Conservation (phyloP, 768 basidiomycete species). For the Serendipita sp. region DNA sequence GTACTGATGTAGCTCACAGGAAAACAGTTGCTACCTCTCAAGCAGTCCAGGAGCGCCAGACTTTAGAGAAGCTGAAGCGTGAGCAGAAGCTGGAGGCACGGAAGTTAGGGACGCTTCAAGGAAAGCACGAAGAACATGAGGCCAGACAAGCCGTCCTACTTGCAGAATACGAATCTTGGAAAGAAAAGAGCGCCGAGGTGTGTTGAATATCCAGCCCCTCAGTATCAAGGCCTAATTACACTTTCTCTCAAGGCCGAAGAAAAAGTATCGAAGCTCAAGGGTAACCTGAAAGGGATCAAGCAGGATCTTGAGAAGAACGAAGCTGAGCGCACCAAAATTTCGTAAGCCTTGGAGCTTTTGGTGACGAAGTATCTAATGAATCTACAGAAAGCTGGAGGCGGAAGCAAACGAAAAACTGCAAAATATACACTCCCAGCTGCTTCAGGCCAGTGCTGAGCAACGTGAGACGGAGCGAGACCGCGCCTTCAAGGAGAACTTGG, state of each 20-base stretch:
- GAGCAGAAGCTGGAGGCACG: slow-evolving; percentile 65
- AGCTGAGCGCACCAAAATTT: slow-evolving; percentile 64
- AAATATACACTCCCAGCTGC: slow-evolving; percentile 62
- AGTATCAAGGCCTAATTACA: not conserved
- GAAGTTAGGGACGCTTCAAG: slow-evolving; percentile 44
- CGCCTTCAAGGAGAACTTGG: slow-evolving; percentile 71
- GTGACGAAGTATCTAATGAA: not conserved
- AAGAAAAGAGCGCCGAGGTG: slow-evolving; percentile 43
- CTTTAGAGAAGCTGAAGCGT: slow-evolving; percentile 60
- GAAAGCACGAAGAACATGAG: slow-evolving; percentile 49
- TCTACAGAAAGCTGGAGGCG: slow-evolving; percentile 62
- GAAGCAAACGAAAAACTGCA: slow-evolving; percentile 87
- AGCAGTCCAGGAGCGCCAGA: slow-evolving; percentile 76
- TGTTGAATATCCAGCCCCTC: slow-evolving; percentile 10
- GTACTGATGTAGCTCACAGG: slow-evolving; percentile 24
- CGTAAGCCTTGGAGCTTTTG: slow-evolving; percentile 28
- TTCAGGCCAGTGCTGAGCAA: slow-evolving; percentile 80
- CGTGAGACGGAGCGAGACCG: slow-evolving; percentile 73
- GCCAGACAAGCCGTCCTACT: slow-evolving; percentile 38
- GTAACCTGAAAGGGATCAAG: slow-evolving; percentile 46
- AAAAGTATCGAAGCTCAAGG: slow-evolving; percentile 38
- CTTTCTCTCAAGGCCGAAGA: slow-evolving; percentile 34
- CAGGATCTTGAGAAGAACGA: slow-evolving; percentile 75
- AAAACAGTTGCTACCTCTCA: slow-evolving; percentile 65
- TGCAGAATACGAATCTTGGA: slow-evolving; percentile 36